Conservation (phyloP, 2,329 filamentous ascomycete species). For the Calonectria honghensis region DNA sequence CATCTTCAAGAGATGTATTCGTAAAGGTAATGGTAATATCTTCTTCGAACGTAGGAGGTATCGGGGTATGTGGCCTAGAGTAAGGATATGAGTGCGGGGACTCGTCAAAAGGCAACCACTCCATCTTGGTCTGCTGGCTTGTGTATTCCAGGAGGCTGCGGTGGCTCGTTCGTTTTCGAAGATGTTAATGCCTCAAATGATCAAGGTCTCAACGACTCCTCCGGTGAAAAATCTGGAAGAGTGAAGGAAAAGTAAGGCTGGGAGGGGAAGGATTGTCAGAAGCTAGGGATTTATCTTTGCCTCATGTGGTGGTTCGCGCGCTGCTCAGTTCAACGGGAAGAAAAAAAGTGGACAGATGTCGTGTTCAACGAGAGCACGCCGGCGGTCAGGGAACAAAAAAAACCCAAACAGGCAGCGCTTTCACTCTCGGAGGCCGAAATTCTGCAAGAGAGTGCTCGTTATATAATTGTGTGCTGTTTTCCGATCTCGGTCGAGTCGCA, state of each 20-base stretch:
- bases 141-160: background rate
- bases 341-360: background rate
- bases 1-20: background rate
- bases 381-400: background rate
- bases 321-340: background rate
- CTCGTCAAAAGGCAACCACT: background rate
- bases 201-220: too few species aligned
- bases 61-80: background rate
- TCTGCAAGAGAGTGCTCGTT: background rate
- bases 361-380: background rate
- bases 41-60: background rate
- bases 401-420: background rate
- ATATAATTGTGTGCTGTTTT: background rate
- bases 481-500: background rate
- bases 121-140: background rate
- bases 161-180: background rate
- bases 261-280: background rate
- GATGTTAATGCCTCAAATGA: background rate
- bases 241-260: background rate
- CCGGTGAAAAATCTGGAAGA: background rate
- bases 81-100: background rate
- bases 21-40: background rate
- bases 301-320: constrained; percentile 19
- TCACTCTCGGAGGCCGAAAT: background rate
- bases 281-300: background rate